Percentiles rank a stretch among this genome's conserved stretches.
Evolutionary conservation across 1,284 basidiomycete species (phyloP).

Genomic region (Apiotrichum brassicae): DNA sequence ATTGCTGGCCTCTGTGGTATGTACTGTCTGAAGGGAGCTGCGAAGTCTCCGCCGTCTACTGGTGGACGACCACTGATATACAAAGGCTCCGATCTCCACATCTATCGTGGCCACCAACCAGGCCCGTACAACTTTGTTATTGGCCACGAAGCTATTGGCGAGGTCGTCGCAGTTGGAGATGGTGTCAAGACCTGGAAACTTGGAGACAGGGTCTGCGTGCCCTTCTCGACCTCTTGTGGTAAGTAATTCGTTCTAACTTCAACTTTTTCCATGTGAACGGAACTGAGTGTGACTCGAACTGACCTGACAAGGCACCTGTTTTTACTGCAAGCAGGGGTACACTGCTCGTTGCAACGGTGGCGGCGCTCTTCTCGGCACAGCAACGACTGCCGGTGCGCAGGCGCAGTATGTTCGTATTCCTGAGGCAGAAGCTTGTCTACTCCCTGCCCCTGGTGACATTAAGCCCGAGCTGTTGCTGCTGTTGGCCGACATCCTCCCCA

Average conservation of each 20-base stretch:
- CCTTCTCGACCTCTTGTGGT: conserved; percentile 77
- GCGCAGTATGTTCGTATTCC: conserved; percentile 79
- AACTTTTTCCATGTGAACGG: too few relatives aligned
- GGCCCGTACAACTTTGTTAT: conserved; percentile 26
- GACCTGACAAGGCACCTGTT: conserved; percentile 31
- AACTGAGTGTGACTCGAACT: too few relatives aligned
- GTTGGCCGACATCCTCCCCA: conserved; percentile 49
- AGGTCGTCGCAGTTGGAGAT: conserved; percentile 64
- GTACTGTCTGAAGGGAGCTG: too few relatives aligned
- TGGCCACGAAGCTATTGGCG: conserved; percentile 80
- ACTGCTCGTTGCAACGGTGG: conserved; percentile 64
- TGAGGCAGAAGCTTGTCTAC: conserved; percentile 44
- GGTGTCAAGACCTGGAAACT: conserved; percentile 61
- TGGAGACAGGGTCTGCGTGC: conserved; percentile 78
- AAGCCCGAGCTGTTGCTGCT: conserved; percentile 45
- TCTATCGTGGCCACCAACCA: conserved; percentile 59
- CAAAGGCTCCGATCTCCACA: conserved; percentile 79
- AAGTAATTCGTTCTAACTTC: too few relatives aligned
- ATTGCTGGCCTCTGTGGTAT: conserved; percentile 37
- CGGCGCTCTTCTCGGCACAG: conserved; percentile 43
- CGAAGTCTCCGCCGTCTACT: too few relatives aligned
- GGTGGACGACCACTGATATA: too few relatives aligned
- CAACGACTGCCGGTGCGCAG: conserved; percentile 69
- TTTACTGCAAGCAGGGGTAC: conserved; percentile 64
- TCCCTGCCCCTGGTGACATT: conserved; percentile 41